These are phyloP conservation scores for Fusarium brachygibbosum DNA, from an alignment of 2,329 filamentous ascomycete species.

Conservation along the genomic window DNA sequence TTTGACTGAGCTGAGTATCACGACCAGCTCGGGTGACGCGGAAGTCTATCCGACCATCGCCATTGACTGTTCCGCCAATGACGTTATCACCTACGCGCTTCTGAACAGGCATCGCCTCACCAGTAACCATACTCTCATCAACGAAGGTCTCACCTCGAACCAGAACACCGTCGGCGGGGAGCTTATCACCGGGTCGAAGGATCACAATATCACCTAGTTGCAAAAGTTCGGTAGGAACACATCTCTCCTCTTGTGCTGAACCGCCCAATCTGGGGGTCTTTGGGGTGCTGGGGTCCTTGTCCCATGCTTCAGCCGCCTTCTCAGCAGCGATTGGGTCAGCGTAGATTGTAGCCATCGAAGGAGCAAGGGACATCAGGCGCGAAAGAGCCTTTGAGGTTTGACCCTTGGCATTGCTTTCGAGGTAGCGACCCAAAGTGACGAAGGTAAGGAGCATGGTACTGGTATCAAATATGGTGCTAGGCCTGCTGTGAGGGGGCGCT, in stretches of 20 bases:
- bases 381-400: slow-evolving; percentile 96
- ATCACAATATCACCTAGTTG: slow-evolving; percentile 95
- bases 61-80: slow-evolving; percentile 96
- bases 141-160: slow-evolving; percentile 92
- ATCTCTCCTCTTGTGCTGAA: slow-evolving; percentile 80
- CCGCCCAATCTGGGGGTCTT: slow-evolving; percentile 60
- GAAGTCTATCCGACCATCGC: slow-evolving; percentile 91
- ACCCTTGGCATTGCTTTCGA: slow-evolving; percentile 95
- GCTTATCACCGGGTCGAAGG: slow-evolving; percentile 93
- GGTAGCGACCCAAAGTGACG: slow-evolving; percentile 87
- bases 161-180: slow-evolving; percentile 90
- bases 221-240: slow-evolving; percentile 94
- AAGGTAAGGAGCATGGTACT: slow-evolving; percentile 99
- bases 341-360: slow-evolving; percentile 97
- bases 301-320: slow-evolving; percentile 87
- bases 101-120: slow-evolving; percentile 93
- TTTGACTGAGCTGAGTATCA: slow-evolving; percentile 97
- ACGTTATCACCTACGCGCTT: slow-evolving; percentile 85
- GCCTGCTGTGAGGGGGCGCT: slow-evolving; percentile 80
- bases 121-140: slow-evolving; percentile 98
- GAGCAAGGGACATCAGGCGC: slow-evolving; percentile 92
- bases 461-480: slow-evolving; percentile 94
- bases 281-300: slow-evolving; percentile 44
- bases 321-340: slow-evolving; percentile 92
- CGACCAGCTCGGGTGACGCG: slow-evolving; percentile 91